Evolutionary conservation across 768 basidiomycete genomes (phyloP).

Genomic region (Botryobasidium botryosum): DNA sequence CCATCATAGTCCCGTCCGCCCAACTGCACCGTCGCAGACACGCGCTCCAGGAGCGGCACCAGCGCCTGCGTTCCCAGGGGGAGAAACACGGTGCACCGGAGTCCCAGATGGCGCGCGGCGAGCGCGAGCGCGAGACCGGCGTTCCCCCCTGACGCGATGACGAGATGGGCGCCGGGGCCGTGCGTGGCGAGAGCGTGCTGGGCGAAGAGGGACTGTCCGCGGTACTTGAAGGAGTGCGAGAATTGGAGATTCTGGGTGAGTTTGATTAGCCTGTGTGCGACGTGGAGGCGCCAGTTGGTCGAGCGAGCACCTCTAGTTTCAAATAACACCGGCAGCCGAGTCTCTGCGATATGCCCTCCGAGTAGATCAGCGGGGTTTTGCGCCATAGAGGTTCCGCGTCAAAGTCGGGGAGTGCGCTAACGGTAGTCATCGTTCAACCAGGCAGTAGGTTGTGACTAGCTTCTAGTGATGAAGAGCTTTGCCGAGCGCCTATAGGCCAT

Average conservation of each 20-base stretch:
- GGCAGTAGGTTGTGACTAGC: too few species aligned
- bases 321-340: slow-evolving; percentile 41
- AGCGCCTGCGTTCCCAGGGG: slow-evolving; percentile 26
- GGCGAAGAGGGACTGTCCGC: slow-evolving; percentile 49
- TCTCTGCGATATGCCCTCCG: slow-evolving; percentile 36
- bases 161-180: slow-evolving; percentile 39
- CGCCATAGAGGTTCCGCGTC: slow-evolving; percentile 37
- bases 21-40: slow-evolving; percentile 42
- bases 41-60: slow-evolving; percentile 25
- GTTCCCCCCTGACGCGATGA: slow-evolving; percentile 67
- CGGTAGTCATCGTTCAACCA: too few species aligned
- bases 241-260: slow-evolving; percentile 46
- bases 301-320: slow-evolving; percentile 43
- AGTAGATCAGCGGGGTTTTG: slow-evolving; percentile 50
- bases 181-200: slow-evolving; percentile 32
- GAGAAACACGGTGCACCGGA: slow-evolving; percentile 52
- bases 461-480: too few species aligned
- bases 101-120: slow-evolving; percentile 34
- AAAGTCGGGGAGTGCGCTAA: too few species aligned
- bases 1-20: slow-evolving; percentile 41
- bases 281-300: neutral
- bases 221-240: slow-evolving; percentile 59
- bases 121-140: slow-evolving; percentile 59
- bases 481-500: too few species aligned
- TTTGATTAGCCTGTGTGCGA: slow-evolving; percentile 1